Conservation (phyloP, 2,329 filamentous ascomycete genomes). For the Rhinocladiella mackenziei region DNA sequence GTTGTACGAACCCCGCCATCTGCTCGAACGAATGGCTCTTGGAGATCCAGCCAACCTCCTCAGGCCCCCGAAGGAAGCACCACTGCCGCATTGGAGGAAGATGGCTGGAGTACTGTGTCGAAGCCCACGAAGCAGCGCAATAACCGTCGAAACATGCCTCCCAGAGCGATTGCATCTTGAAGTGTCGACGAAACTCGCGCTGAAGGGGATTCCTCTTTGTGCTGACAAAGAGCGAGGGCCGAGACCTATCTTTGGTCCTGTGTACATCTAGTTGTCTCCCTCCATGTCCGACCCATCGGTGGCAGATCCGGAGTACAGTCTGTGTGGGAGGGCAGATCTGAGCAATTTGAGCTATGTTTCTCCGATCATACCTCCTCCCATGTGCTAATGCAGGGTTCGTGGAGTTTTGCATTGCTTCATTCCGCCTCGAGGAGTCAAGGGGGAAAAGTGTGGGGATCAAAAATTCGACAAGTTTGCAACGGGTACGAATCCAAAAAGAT, state of each 20-base stretch:
- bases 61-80: slow-evolving; percentile 32
- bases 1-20: slow-evolving; percentile 44
- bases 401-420: slow-evolving; percentile 10
- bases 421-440: slow-evolving; percentile 23
- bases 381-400: slow-evolving; percentile 7
- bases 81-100: slow-evolving; percentile 38
- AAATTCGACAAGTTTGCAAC: slow-evolving; percentile 7
- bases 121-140: slow-evolving; percentile 40
- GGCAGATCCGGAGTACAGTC: slow-evolving; percentile 9
- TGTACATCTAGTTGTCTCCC: slow-evolving; percentile 22
- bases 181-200: slow-evolving; percentile 37
- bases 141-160: slow-evolving; percentile 40
- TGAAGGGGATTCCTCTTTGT: neutral
- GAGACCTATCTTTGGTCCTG: slow-evolving; percentile 1
- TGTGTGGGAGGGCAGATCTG: slow-evolving; percentile 8
- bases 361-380: slow-evolving; percentile 5
- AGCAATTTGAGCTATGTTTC: slow-evolving; percentile 22
- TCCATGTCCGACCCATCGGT: slow-evolving; percentile 10
- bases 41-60: slow-evolving; percentile 33
- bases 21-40: slow-evolving; percentile 40
- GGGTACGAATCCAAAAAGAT: slow-evolving; percentile 7
- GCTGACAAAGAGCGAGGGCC: neutral
- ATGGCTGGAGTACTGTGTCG: slow-evolving; percentile 49
- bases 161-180: slow-evolving; percentile 40
- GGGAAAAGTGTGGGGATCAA: slow-evolving; percentile 18